These are phyloP conservation scores for Curvularia lunata DNA, from an alignment of 2,329 filamentous ascomycete genomes.

Conservation along the genomic window DNA sequence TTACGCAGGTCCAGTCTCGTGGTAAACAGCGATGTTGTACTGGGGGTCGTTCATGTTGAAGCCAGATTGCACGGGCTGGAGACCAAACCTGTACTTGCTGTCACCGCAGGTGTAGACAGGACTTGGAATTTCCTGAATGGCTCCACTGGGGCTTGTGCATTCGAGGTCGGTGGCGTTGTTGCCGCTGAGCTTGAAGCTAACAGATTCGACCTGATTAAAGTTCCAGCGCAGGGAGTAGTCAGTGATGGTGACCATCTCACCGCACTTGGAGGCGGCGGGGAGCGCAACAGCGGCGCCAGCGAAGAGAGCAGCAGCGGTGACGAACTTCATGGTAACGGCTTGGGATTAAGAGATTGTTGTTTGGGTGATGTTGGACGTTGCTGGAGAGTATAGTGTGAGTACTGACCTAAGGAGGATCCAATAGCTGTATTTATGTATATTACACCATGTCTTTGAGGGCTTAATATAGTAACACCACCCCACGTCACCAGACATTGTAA, in stretches of 20 bases:
- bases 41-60: background rate
- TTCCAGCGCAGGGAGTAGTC: background rate
- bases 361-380: background rate
- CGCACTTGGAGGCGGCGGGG: background rate
- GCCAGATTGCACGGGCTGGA: background rate
- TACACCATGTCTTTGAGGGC: background rate
- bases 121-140: background rate
- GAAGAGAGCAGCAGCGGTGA: background rate
- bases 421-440: background rate
- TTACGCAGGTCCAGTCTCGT: background rate
- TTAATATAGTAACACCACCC: background rate
- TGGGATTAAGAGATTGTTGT: background rate
- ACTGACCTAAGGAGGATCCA: background rate
- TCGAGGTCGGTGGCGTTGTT: background rate
- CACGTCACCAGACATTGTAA: background rate
- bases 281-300: background rate
- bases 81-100: background rate
- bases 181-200: background rate
- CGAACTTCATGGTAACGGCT: background rate
- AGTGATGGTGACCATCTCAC: background rate
- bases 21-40: background rate
- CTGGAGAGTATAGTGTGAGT: background rate
- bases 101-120: background rate
- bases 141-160: background rate
- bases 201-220: background rate